Conservation (phyloP, 805 yeast species). For the Suhomyces kilbournensis region DNA sequence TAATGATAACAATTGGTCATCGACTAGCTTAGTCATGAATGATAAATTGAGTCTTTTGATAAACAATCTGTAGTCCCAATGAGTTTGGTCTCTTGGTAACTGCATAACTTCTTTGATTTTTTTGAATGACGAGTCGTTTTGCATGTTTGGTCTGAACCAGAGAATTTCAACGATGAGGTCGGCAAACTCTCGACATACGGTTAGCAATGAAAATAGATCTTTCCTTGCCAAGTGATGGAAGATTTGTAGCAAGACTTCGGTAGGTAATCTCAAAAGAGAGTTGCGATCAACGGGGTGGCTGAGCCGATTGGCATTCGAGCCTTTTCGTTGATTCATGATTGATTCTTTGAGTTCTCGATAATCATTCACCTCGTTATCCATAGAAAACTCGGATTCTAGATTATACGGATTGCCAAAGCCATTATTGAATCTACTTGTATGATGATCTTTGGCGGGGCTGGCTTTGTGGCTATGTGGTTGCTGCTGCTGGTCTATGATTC, state of each 20-base stretch:
- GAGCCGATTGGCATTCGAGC: slow-evolving; percentile 9
- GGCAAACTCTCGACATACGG: slow-evolving; percentile 82
- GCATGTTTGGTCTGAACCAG: slow-evolving; percentile 84
- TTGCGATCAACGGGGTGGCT: slow-evolving; percentile 15
- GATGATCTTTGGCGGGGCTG: neutral
- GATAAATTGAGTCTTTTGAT: slow-evolving; percentile 80
- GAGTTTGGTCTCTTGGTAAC: slow-evolving; percentile 45
- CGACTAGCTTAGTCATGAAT: slow-evolving; percentile 63
- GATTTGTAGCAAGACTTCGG: slow-evolving; percentile 61
- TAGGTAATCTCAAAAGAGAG: slow-evolving; percentile 49
- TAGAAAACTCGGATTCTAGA: slow-evolving; percentile 19
- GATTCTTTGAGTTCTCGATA: slow-evolving; percentile 34
- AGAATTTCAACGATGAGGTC: slow-evolving; percentile 70
- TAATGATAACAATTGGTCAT: slow-evolving; percentile 57
- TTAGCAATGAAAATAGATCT: slow-evolving; percentile 58
- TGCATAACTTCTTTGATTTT: slow-evolving; percentile 56
- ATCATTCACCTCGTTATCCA: slow-evolving; percentile 36
- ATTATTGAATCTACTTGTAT: neutral
- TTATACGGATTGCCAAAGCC: neutral
- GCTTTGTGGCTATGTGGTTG: neutral
- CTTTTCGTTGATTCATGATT: slow-evolving; percentile 27
- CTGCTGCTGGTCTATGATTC: neutral
- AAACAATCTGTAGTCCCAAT: slow-evolving; percentile 64
- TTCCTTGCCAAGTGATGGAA: slow-evolving; percentile 62
- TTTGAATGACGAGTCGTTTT: slow-evolving; percentile 45